Conservation (phyloP, 2,329 filamentous ascomycete genomes). For the Claviceps sp. region DNA sequence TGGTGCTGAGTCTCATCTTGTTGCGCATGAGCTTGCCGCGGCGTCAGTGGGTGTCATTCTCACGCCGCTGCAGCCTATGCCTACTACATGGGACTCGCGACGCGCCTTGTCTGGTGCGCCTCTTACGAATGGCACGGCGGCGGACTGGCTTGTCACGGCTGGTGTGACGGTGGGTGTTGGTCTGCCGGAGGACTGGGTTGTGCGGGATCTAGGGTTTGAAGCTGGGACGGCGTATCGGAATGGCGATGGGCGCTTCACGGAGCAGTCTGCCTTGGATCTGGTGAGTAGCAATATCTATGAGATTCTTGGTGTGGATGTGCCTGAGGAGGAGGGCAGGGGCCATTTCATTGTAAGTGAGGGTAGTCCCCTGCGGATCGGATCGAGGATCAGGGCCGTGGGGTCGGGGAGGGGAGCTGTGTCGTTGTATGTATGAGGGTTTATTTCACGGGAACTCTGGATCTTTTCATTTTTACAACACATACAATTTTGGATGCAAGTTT, state of each 20-base stretch:
- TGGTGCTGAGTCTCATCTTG: constrained; percentile 47
- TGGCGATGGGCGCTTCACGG: constrained; percentile 35
- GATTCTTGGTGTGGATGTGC: constrained; percentile 36
- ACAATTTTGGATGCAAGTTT: no score
- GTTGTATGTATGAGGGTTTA: constrained; percentile 19
- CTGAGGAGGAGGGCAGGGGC: constrained; percentile 13
- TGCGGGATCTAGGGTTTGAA: constrained; percentile 44
- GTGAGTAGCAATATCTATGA: constrained; percentile 44
- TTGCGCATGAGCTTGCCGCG: constrained; percentile 43
- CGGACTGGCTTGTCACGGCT: constrained; percentile 43
- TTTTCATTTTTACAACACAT: no score
- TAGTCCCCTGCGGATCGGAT: constrained; percentile 46
- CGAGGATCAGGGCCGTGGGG: constrained; percentile 39
- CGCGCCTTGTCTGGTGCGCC: constrained; percentile 51
- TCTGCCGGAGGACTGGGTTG: constrained; percentile 47
- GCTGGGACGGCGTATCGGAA: constrained; percentile 49
- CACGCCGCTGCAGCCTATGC: constrained; percentile 42
- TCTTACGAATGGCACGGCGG: constrained; percentile 49
- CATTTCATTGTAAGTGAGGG: constrained; percentile 54
- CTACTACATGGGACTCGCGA: constrained; percentile 45
- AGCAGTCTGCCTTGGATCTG: constrained; percentile 42
- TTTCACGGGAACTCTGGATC: no score
- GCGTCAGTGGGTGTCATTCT: constrained; percentile 47
- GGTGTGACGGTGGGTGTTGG: constrained; percentile 47
- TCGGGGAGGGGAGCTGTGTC: constrained; percentile 18